These are phyloP conservation scores for Venturiaceae sp. DNA, from an alignment of 2,329 filamentous ascomycete genomes.

Conservation along the genomic window DNA sequence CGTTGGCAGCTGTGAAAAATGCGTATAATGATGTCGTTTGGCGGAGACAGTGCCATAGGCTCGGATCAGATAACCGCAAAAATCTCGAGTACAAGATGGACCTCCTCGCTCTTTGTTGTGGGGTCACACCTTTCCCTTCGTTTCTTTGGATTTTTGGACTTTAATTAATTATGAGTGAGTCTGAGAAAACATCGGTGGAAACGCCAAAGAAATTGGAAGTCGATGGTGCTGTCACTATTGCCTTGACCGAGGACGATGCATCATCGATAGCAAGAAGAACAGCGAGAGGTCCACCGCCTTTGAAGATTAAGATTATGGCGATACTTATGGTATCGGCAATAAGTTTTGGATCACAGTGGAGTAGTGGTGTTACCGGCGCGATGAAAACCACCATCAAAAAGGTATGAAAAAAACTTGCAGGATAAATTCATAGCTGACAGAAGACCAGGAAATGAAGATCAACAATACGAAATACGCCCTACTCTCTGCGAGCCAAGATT, in stretches of 20 bases:
- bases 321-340: slow-evolving; percentile 40
- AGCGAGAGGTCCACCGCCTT: neutral
- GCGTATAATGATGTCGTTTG: neutral
- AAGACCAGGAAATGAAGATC: slow-evolving; percentile 27
- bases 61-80: neutral
- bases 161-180: neutral
- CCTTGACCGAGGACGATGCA: neutral
- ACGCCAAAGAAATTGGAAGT: neutral
- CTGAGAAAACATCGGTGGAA: neutral
- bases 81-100: neutral
- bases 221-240: neutral
- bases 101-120: neutral
- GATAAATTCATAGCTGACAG: neutral
- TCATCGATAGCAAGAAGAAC: neutral
- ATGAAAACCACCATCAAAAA: slow-evolving; percentile 55
- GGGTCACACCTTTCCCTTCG: too few relatives aligned
- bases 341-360: slow-evolving; percentile 52
- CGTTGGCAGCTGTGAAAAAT: neutral
- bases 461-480: slow-evolving; percentile 51
- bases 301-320: neutral
- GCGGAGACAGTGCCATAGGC: neutral
- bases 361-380: slow-evolving; percentile 48
- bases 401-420: slow-evolving; percentile 10
- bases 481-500: slow-evolving; percentile 51
- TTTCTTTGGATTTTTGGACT: neutral